Evolutionary conservation across 495 filamentous ascomycete species (phyloP).

Genomic region (Talaromyces stipitatus): DNA sequence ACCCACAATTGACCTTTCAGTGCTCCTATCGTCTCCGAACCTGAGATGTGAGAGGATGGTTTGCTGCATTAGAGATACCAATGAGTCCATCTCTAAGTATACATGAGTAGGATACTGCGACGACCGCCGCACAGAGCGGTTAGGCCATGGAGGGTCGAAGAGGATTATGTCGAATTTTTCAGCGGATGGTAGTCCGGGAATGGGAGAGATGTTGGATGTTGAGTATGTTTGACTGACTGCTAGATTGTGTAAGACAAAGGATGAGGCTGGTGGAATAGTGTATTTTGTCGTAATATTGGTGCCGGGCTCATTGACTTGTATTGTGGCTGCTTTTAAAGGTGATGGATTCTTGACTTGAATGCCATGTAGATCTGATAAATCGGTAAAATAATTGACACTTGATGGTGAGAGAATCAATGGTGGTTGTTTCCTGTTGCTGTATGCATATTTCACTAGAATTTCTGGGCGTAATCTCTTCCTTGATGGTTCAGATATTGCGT

Average conservation of each 20-base stretch:
- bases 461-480: slow-evolving; percentile 7
- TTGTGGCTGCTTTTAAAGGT: slow-evolving; percentile 10
- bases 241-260: slow-evolving; percentile 38
- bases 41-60: slow-evolving; percentile 23
- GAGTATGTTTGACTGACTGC: slow-evolving; percentile 10
- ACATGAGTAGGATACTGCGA: slow-evolving; percentile 53
- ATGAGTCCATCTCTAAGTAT: slow-evolving; percentile 22
- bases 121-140: slow-evolving; percentile 72
- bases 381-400: slow-evolving; percentile 21
- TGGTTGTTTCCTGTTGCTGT: slow-evolving; percentile 7
- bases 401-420: slow-evolving; percentile 28
- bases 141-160: slow-evolving; percentile 92
- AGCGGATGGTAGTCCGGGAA: slow-evolving; percentile 17
- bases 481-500: background rate
- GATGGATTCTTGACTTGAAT: slow-evolving; percentile 30
- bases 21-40: background rate
- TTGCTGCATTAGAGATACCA: slow-evolving; percentile 19
- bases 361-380: slow-evolving; percentile 21
- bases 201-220: slow-evolving; percentile 14
- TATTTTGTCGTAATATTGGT: slow-evolving; percentile 19
- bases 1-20: slow-evolving; percentile 34
- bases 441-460: slow-evolving; percentile 8
- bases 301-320: slow-evolving; percentile 13
- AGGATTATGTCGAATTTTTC: slow-evolving; percentile 68
- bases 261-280: slow-evolving; percentile 44